Percentiles rank a stretch among this genome's conserved stretches.
These are phyloP conservation scores for Penicillium waksmanii DNA, from an alignment of 495 filamentous ascomycete species.

Conservation along the genomic window DNA sequence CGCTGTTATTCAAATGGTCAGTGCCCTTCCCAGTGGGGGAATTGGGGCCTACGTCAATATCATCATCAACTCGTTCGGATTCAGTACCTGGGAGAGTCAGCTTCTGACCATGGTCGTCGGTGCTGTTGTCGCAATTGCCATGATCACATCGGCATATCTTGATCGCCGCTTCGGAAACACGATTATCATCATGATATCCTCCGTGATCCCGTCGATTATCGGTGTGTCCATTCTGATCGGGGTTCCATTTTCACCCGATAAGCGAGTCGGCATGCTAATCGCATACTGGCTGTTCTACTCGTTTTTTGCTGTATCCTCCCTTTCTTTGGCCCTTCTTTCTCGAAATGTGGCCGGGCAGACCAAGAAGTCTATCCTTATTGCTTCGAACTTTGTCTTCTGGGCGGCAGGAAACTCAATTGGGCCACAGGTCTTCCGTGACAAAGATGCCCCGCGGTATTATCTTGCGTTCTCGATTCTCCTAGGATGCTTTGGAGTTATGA, in stretches of 20 bases:
- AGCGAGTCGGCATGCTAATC: slow-evolving; percentile 57
- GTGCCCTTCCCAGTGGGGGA: slow-evolving; percentile 65
- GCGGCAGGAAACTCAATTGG: slow-evolving; percentile 44
- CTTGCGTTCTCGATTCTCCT: slow-evolving; percentile 43
- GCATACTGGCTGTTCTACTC: slow-evolving; percentile 63
- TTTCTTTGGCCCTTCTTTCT: slow-evolving; percentile 57
- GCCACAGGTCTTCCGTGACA: slow-evolving; percentile 48
- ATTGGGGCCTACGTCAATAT: slow-evolving; percentile 68
- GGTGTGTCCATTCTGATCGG: slow-evolving; percentile 13
- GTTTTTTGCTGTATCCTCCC: slow-evolving; percentile 56
- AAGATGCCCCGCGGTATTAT: slow-evolving; percentile 41
- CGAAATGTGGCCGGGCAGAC: slow-evolving; percentile 70
- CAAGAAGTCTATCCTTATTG: slow-evolving; percentile 58
- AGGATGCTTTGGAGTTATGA: slow-evolving; percentile 37
- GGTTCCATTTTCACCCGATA: slow-evolving; percentile 27
- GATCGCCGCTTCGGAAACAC: slow-evolving; percentile 66
- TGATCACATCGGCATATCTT: slow-evolving; percentile 61
- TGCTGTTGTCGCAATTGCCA: slow-evolving; percentile 66
- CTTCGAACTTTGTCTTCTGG: slow-evolving; percentile 45
- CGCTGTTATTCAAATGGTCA: slow-evolving; percentile 57
- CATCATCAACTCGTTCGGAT: slow-evolving; percentile 51
- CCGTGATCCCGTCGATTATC: slow-evolving; percentile 59
- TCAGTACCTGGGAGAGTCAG: slow-evolving; percentile 41
- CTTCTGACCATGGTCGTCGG: slow-evolving; percentile 67
- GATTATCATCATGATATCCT: slow-evolving; percentile 61